A percentile compares a stretch with the other conserved stretches of the same genome.
phyloP scores from a whole-genome alignment of 306 rosid genomes.

The Hippophae gyantsensis region DNA sequence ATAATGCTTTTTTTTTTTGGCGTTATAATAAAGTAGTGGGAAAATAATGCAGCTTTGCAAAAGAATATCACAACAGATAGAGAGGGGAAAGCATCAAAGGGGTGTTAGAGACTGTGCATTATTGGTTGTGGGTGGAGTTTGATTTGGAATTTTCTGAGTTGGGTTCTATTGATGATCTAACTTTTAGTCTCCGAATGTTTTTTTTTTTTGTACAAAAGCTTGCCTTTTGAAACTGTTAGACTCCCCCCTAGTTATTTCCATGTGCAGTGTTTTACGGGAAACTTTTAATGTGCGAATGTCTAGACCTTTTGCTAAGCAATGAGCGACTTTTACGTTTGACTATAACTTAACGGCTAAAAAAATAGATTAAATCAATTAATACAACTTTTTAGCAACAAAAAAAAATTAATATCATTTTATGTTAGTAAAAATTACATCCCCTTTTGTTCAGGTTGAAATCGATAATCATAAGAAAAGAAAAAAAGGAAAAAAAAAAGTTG shows the following conservation, averaged over 20 bases:
- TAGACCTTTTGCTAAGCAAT: no score
- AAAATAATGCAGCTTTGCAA: constrained; percentile 13
- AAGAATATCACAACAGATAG: constrained; percentile 12
- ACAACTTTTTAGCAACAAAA: no score
- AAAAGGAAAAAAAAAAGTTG: no score
- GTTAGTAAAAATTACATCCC: no score
- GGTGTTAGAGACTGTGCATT: constrained; percentile 17
- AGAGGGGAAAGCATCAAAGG: constrained; percentile 23
- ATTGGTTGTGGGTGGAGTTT: background rate
- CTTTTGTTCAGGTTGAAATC: no score
- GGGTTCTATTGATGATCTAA: constrained; percentile 20
- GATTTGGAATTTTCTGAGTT: constrained; percentile 10
- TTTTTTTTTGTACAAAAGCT: background rate
- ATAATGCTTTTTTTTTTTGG: constrained; percentile 35
- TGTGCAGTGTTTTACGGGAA: background rate
- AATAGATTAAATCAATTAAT: no score
- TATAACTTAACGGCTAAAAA: no score
- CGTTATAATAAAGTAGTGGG: constrained; percentile 36
- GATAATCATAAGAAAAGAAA: no score
- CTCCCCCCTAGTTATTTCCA: background rate
- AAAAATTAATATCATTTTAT: no score
- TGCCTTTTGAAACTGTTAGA: constrained; percentile 4
- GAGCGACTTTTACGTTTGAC: no score
- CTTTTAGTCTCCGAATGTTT: background rate
- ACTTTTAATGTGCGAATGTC: no score